Base-by-base conservation (phyloP, 306 rosid species). In the Castanopsis chinensis region DNA sequence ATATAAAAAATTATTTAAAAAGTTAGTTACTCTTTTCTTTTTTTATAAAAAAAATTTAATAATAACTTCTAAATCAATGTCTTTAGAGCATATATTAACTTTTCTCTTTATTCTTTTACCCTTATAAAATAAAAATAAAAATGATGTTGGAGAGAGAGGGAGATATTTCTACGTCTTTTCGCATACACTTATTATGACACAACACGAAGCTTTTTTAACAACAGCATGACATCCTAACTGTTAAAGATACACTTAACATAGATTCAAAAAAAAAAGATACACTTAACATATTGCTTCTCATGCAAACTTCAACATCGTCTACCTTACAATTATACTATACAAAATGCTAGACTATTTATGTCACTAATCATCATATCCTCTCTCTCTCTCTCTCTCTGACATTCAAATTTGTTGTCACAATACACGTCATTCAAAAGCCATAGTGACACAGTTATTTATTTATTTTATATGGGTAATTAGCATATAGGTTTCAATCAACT, bases 241-340 rank as follows among this genome's bases (percentile, higher is more conserved):
- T 41, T 41, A 8, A 41, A 41, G 11, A 8, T 41, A 41, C 45
- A 41, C 45, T 41, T 8, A 8, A 8, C 45, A 41, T 41, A 67
- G n/a, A n/a, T n/a, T n/a, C n/a, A n/a, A n/a, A n/a, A n/a, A n/a
- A n/a, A n/a, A 8, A 41, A 41, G 11, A 8, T 41, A 41, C 45
- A 41, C 45, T 41, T 8, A 8, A 8, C 45, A 41, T 41, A 67
- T 68, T 68, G 72, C 52, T 33, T 68, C 72, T 35, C 72, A 68
- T 19, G 72, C 52, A 68, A 68, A 68, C 52, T 68, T 68, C 49
- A 68, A 33, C 72, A 20, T 63, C 69, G 41, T 64, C 41, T 64
- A 33, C 20, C 37, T 64, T 64, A 30, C 32, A 64, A 64, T 64
- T 60, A 60, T 60, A 6, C 3, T 30, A 15, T 7, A 30, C 43